These are phyloP conservation scores for Salix udensis DNA, from an alignment of 345 rosid genomes.

Conservation along the genomic window DNA sequence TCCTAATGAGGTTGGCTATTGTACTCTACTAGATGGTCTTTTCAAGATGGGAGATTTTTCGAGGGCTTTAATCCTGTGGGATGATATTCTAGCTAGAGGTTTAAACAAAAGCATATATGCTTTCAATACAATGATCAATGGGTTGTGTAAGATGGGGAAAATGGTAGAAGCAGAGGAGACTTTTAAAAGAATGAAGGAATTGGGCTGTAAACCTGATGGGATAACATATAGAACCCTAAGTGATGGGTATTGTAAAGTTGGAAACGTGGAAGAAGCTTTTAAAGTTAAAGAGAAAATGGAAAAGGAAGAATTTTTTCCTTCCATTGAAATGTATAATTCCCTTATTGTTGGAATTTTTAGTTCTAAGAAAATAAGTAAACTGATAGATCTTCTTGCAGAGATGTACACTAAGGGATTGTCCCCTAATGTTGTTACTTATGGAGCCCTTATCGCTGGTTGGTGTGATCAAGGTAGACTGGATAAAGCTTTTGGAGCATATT, in stretches of 20 bases:
- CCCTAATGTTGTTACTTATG: constrained; percentile 57
- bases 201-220: constrained; percentile 62
- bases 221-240: constrained; percentile 64
- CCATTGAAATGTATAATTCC: constrained; percentile 61
- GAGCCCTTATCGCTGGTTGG: constrained; percentile 60
- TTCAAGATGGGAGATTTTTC: constrained; percentile 65
- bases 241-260: constrained; percentile 72
- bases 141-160: constrained; percentile 63
- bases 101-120: constrained; percentile 41
- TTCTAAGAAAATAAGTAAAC: constrained; percentile 35
- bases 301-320: constrained; percentile 42
- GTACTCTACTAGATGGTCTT: constrained; percentile 63
- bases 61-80: constrained; percentile 64
- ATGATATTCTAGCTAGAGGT: constrained; percentile 61
- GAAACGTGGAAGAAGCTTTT: constrained; percentile 61
- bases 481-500: constrained; percentile 52
- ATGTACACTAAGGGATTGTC: constrained; percentile 34
- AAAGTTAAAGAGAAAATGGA: constrained; percentile 47
- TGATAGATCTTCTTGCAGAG: constrained; percentile 46
- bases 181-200: constrained; percentile 45
- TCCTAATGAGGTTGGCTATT: constrained; percentile 53
- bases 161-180: constrained; percentile 67
- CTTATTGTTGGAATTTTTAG: constrained; percentile 52
- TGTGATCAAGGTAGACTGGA: constrained; percentile 57
- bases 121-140: constrained; percentile 72